phyloP scores from a whole-genome alignment of 2,329 filamentous ascomycete species.

The Colletotrichum karsti region DNA sequence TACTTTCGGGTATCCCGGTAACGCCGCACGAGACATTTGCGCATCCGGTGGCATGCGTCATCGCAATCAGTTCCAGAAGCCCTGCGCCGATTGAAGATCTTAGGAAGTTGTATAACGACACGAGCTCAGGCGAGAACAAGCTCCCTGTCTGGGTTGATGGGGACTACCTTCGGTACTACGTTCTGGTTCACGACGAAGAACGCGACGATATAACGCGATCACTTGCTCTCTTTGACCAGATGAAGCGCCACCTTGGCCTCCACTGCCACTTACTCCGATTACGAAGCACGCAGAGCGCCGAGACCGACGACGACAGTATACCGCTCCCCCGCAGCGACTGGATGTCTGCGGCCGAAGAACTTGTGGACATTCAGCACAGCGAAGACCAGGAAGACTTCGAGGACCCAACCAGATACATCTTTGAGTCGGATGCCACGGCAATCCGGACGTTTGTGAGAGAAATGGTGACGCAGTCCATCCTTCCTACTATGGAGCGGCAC shows the following conservation, averaged over 20 bases:
- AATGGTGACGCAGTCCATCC: slow-evolving; percentile 92
- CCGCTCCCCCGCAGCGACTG: slow-evolving; percentile 85
- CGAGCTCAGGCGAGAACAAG: slow-evolving; percentile 77
- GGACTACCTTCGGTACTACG: slow-evolving; percentile 95
- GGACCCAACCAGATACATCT: slow-evolving; percentile 80
- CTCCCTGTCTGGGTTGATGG: slow-evolving; percentile 88
- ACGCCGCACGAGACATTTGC: slow-evolving; percentile 91
- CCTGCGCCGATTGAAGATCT: slow-evolving; percentile 86
- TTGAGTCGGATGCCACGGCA: slow-evolving; percentile 89
- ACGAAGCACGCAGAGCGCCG: slow-evolving; percentile 83
- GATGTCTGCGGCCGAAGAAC: slow-evolving; percentile 87
- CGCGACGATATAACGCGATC: slow-evolving; percentile 91
- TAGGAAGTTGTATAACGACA: slow-evolving; percentile 82
- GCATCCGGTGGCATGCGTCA: slow-evolving; percentile 93
- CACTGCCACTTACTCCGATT: slow-evolving; percentile 93
- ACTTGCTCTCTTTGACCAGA: slow-evolving; percentile 92
- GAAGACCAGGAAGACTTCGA: slow-evolving; percentile 76
- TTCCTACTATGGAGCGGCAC: slow-evolving; percentile 95
- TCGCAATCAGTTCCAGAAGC: slow-evolving; percentile 93
- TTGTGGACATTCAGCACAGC: slow-evolving; percentile 75
- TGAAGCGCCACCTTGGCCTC: slow-evolving; percentile 97
- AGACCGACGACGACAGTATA: slow-evolving; percentile 91
- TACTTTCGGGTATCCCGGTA: slow-evolving; percentile 82
- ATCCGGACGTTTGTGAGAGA: slow-evolving; percentile 91
- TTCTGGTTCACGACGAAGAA: slow-evolving; percentile 96